Evolutionary conservation across 169 alveolate species (phyloP).

Genomic region (Cyclospora cayetanensis): DNA sequence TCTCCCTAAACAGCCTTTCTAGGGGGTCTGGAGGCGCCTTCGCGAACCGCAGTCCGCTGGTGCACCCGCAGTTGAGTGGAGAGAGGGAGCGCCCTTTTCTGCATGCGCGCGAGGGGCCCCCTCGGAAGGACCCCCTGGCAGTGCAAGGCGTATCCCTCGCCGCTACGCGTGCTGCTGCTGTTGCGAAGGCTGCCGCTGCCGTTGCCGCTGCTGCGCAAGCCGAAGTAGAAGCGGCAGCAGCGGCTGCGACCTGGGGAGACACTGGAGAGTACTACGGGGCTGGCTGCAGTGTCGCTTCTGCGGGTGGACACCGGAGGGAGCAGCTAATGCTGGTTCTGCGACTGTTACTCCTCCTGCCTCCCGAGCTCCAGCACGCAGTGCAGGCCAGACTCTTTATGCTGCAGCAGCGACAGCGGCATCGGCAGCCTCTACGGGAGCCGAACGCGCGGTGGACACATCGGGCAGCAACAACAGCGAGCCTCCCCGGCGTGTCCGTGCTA

Average conservation of each 20-base stretch:
- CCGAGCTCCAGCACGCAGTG: slow-evolving; percentile 43
- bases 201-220: slow-evolving; percentile 60
- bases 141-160: slow-evolving; percentile 10
- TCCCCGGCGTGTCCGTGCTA: background rate
- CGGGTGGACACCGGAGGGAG: slow-evolving; percentile 34
- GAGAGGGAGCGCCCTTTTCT: background rate
- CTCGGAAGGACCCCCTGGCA: background rate
- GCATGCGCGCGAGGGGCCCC: background rate
- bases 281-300: slow-evolving; percentile 6
- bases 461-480: slow-evolving; percentile 27
- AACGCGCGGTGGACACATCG: slow-evolving; percentile 14
- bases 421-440: background rate
- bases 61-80: background rate
- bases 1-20: no score
- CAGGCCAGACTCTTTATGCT: slow-evolving; percentile 53
- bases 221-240: slow-evolving; percentile 43
- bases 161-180: slow-evolving; percentile 52
- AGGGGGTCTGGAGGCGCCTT: no score
- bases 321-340: slow-evolving; percentile 6
- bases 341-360: slow-evolving; percentile 40
- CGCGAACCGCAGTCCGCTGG: background rate
- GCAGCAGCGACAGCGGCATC: slow-evolving; percentile 36
- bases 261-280: background rate
- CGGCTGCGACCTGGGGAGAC: slow-evolving; percentile 48
- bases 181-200: slow-evolving; percentile 52